Evolutionary conservation across 129 eudicot genomes (phyloP).

Genomic region (Centrapalus pauciflorus): DNA sequence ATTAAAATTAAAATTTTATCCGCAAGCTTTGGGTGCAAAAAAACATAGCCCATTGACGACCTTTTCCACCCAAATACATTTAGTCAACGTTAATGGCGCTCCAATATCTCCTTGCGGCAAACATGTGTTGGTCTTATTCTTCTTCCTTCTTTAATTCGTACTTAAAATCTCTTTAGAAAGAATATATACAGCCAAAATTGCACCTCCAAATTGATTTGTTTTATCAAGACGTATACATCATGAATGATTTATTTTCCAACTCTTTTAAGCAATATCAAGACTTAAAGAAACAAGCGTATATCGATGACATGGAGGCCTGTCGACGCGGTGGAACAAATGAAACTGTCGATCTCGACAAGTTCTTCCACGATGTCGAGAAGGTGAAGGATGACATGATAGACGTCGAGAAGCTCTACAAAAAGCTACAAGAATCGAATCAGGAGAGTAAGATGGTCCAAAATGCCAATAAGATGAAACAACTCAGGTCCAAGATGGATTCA

Average conservation of each 20-base stretch:
- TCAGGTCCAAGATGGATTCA: conserved; percentile 60
- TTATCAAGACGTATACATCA: too few relatives aligned
- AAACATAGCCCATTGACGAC: conserved; percentile 19
- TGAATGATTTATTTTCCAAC: conserved; percentile 81
- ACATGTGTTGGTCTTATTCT: conserved; percentile 39
- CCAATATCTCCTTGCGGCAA: conserved; percentile 16
- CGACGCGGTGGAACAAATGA: conserved; percentile 28
- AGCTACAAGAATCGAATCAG: conserved; percentile 61
- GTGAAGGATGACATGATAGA: conserved; percentile 62
- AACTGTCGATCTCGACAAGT: conserved; percentile 49
- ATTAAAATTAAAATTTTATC: too few relatives aligned
- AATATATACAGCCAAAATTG: conserved; percentile 25
- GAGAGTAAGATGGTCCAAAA: conserved; percentile 63
- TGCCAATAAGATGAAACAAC: conserved; percentile 59
- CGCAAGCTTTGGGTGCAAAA: too few relatives aligned
- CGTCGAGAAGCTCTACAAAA: conserved; percentile 58
- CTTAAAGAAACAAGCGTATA: conserved; percentile 35
- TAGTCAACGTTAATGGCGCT: conserved; percentile 26
- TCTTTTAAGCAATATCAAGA: conserved; percentile 60
- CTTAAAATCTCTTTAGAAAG: conserved; percentile 15
- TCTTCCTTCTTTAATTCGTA: conserved; percentile 33
- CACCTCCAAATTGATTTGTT: conserved; percentile 1
- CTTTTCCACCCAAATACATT: not conserved
- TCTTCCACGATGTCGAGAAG: conserved; percentile 71
- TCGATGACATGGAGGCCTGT: conserved; percentile 57